Evolutionary conservation across 352 stramenopile species (phyloP), one percentile per base, ranked within the genome.

Genomic region (Globisporangium alternatum): DNA sequence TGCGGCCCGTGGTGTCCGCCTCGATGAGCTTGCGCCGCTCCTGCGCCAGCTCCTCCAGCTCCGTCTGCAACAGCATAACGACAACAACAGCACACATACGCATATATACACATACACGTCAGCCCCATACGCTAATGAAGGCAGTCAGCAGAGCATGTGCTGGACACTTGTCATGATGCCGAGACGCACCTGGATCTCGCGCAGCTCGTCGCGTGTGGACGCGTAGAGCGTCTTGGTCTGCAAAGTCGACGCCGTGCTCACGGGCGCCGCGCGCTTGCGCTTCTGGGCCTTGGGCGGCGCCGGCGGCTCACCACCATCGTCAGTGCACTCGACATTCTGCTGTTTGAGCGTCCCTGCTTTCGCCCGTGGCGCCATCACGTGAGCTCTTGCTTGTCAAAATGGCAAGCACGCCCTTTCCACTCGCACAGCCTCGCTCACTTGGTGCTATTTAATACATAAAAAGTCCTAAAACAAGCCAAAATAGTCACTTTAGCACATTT

Each of bases 181-280:
- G 15, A 41, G 21, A 3, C 65, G 13, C 15, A 77, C 73, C 75
- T 83, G 72, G 45, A 86, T 81, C 44, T 77, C 72, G 33, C 61
- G 70, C 58, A 86, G 54, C 25, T 86, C 77, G 48, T 83, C 73
- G 28, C 73, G 75, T 51, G 77, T 86, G 31, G 75, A 73, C 33
- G 68, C 67, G 30, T 75, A 75, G 52, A 86, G 71, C 47, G 65
- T 71, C 60, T 72, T 77, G 15, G 68, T 52, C 60, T 80, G 72
- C 21, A 83, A 62, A 41, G 67, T 77, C n/a, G 74, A 68, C 17
- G 74, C 74, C 1, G 77, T 81, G 12, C 60, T 75, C 60, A 77
- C 70, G 12, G 44, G 22, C 13, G 63, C 28, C 10, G 21, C 44
- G 49, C 39, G 61, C 47, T 76, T 77, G 60, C 75, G 75, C 67